These are phyloP conservation scores for Closterium sp. DNA, from an alignment of 139 green algal species.

Conservation along the genomic window DNA sequence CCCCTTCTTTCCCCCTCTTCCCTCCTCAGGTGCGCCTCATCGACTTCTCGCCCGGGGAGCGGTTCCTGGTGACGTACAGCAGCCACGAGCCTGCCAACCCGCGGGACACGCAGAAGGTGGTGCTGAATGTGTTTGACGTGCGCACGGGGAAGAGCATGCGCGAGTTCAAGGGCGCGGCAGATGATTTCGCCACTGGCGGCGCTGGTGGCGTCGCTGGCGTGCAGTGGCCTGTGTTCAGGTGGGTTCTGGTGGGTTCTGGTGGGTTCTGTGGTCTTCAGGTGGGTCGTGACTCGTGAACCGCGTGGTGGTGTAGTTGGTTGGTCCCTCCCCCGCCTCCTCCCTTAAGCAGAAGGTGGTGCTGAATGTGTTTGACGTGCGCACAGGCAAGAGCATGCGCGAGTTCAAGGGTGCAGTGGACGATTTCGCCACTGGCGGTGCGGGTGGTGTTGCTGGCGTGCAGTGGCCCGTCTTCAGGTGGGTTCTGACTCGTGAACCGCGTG, in stretches of 20 bases:
- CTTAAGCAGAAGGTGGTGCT: conserved; percentile 57
- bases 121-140: conserved; percentile 79
- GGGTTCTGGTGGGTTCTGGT: background rate
- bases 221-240: conserved; percentile 87
- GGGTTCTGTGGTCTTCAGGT: too few relatives aligned
- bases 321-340: too few relatives aligned
- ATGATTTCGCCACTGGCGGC: conserved; percentile 72
- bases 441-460: conserved; percentile 58
- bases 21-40: conserved; percentile 62
- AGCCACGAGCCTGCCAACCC: conserved; percentile 67
- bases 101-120: conserved; percentile 59
- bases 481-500: too few relatives aligned
- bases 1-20: too few relatives aligned
- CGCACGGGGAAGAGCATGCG: conserved; percentile 70
- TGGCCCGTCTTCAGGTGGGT: conserved; percentile 84
- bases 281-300: too few relatives aligned
- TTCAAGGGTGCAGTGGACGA: conserved; percentile 75
- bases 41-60: conserved; percentile 85
- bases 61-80: conserved; percentile 81
- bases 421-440: conserved; percentile 64
- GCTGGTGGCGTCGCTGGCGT: conserved; percentile 56
- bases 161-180: conserved; percentile 67
- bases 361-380: conserved; percentile 77
- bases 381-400: conserved; percentile 66
- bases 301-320: too few relatives aligned